These are phyloP conservation scores for rapeseed (Brassica napus) DNA, from an alignment of 345 rosid genomes.

Conservation along the genomic window DNA sequence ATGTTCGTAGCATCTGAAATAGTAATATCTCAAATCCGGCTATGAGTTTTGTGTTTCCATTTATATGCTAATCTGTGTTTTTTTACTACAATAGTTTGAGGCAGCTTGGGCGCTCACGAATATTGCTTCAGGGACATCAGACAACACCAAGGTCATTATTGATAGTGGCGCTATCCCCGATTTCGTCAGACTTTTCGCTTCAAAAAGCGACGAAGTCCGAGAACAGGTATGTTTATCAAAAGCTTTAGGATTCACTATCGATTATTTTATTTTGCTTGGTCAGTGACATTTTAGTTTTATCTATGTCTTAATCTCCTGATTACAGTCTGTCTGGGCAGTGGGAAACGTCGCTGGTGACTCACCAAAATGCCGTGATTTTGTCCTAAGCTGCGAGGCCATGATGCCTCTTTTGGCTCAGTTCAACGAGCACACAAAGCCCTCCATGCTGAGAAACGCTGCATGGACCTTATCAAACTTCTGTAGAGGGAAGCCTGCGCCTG, in stretches of 20 bases:
- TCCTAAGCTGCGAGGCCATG: conserved; percentile 62
- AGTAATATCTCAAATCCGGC: no score
- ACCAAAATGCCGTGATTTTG: conserved; percentile 75
- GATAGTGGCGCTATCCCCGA: conserved; percentile 75
- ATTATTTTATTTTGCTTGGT: no score
- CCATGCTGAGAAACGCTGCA: conserved; percentile 85
- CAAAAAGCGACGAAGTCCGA: conserved; percentile 70
- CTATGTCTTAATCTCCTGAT: neutral
- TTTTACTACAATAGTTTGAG: conserved; percentile 65
- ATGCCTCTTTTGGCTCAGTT: conserved; percentile 62
- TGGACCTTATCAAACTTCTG: conserved; percentile 91
- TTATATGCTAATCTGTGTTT: neutral
- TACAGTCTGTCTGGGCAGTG: conserved; percentile 83
- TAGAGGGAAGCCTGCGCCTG: conserved; percentile 82
- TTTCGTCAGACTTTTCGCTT: conserved; percentile 61
- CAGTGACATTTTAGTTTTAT: neutral
- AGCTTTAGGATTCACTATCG: neutral
- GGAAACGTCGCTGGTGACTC: conserved; percentile 95
- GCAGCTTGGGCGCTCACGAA: conserved; percentile 91
- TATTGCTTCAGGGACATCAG: conserved; percentile 83
- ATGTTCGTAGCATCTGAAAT: no score
- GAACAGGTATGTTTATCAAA: conserved; percentile 53
- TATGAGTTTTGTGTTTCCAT: neutral
- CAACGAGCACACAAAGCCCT: conserved; percentile 68
- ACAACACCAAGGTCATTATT: conserved; percentile 67